Evolutionary conservation across 2,329 filamentous ascomycete genomes (phyloP).

Genomic region (Fusarium duplospermum): DNA sequence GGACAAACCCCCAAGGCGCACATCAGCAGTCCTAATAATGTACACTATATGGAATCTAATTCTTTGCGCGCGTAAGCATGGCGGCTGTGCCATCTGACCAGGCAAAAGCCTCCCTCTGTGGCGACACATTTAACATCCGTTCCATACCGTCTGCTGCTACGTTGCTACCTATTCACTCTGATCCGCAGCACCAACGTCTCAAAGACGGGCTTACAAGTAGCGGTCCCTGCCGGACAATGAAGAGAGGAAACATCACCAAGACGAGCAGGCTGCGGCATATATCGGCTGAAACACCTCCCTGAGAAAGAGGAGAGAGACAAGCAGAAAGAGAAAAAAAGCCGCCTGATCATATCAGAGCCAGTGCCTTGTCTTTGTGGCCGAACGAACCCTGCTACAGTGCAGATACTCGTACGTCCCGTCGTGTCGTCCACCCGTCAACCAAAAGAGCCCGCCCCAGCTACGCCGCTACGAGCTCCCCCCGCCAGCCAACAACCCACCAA

Average conservation of each 20-base stretch:
- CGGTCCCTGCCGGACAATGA: neutral
- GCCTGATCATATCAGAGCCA: conserved; percentile 3
- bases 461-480: conserved; percentile 18
- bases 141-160: neutral
- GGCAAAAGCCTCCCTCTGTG: neutral
- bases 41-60: neutral
- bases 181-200: neutral
- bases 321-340: neutral
- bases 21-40: neutral
- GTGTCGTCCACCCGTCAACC: conserved; percentile 26
- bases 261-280: neutral
- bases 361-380: conserved; percentile 8
- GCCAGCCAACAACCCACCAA: conserved; percentile 15
- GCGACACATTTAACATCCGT: neutral
- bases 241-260: neutral
- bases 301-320: neutral
- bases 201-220: neutral
- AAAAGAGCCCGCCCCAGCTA: conserved; percentile 12
- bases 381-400: conserved; percentile 32
- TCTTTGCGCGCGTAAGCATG: neutral
- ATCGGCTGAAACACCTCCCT: neutral
- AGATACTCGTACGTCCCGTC: conserved; percentile 21
- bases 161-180: neutral
- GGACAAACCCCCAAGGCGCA: neutral
- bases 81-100: neutral